Conservation (phyloP, 768 basidiomycete genomes). For the Russula dissimulans region DNA sequence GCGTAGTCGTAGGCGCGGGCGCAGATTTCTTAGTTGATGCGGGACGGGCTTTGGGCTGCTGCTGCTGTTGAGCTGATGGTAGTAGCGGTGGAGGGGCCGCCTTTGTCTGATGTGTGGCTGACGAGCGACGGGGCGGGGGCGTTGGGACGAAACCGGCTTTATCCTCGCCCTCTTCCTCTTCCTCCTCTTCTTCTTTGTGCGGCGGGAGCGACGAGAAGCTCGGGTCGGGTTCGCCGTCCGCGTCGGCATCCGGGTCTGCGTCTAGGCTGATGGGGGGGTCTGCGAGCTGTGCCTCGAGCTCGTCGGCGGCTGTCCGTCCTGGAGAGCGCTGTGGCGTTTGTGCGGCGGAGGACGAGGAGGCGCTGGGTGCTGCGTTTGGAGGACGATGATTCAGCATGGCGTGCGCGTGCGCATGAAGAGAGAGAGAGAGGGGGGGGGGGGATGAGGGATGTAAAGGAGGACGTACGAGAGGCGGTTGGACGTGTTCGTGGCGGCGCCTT, state of each 20-base stretch:
- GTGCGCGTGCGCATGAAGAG: neutral
- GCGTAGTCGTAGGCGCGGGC: slow-evolving; percentile 14
- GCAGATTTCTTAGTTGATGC: slow-evolving; percentile 14
- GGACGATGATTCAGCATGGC: neutral
- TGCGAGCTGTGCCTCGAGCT: slow-evolving; percentile 24
- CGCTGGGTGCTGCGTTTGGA: neutral
- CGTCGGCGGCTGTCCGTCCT: slow-evolving; percentile 16
- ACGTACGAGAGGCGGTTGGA: slow-evolving; percentile 16
- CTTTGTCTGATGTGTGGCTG: slow-evolving; percentile 1
- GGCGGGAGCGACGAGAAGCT: neutral
- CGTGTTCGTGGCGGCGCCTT: slow-evolving; percentile 5
- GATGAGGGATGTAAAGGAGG: neutral
- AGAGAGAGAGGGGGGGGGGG: neutral
- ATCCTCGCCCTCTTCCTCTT: neutral
- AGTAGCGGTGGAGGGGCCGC: neutral
- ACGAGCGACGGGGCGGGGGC: neutral
- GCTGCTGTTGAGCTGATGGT: neutral
- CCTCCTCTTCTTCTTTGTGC: neutral
- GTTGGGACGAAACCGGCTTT: neutral
- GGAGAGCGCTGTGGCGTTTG: slow-evolving; percentile 6
- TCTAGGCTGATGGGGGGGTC: neutral
- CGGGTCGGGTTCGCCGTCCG: slow-evolving; percentile 27
- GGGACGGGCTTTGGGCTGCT: neutral
- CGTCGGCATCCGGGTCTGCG: slow-evolving; percentile 27
- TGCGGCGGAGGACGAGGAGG: neutral